phyloP scores from a whole-genome alignment of 371 early-diverging fungal species.

The Mortierella sp. region DNA sequence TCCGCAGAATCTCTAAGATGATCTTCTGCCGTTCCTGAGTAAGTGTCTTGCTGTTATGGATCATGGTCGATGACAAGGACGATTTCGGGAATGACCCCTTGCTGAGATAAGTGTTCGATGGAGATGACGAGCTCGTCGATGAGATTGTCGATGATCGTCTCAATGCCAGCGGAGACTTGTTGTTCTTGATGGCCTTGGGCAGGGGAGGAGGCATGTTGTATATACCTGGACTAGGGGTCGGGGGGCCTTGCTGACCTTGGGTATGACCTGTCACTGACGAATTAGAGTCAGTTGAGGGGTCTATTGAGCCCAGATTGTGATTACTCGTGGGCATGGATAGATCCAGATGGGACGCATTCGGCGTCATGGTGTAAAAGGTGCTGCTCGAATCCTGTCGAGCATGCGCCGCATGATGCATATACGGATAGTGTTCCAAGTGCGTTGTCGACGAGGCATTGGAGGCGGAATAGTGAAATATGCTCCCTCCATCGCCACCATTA shows the following conservation, averaged over 20 bases:
- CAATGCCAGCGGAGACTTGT: slow-evolving; percentile 47
- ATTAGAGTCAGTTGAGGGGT: slow-evolving; percentile 15
- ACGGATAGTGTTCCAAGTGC: slow-evolving; percentile 30
- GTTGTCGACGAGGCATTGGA: slow-evolving; percentile 55
- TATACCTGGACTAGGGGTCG: background rate
- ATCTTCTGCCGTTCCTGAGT: slow-evolving; percentile 66
- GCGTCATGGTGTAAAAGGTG: slow-evolving; percentile 44
- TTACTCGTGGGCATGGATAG: slow-evolving; percentile 26
- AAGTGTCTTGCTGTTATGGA: slow-evolving; percentile 42
- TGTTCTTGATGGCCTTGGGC: slow-evolving; percentile 36
- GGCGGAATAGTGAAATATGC: slow-evolving; percentile 36
- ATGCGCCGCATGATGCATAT: slow-evolving; percentile 20
- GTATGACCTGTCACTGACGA: background rate
- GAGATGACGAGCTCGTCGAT: slow-evolving; percentile 27
- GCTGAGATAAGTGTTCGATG: slow-evolving; percentile 27
- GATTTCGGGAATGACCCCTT: slow-evolving; percentile 45
- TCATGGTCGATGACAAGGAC: slow-evolving; percentile 28
- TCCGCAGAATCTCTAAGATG: slow-evolving; percentile 78
- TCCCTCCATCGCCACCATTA: slow-evolving; percentile 8
- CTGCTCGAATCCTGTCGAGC: slow-evolving; percentile 43
- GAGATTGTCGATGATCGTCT: slow-evolving; percentile 43
- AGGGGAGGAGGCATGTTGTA: slow-evolving; percentile 20
- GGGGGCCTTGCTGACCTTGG: slow-evolving; percentile 3
- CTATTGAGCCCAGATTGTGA: slow-evolving; percentile 15
- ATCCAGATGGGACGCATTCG: slow-evolving; percentile 48